A percentile compares a stretch with the other conserved stretches of the same genome.
These are phyloP conservation scores for Phaseolus coccineus DNA, from an alignment of 331 rosid species.

Conservation along the genomic window DNA sequence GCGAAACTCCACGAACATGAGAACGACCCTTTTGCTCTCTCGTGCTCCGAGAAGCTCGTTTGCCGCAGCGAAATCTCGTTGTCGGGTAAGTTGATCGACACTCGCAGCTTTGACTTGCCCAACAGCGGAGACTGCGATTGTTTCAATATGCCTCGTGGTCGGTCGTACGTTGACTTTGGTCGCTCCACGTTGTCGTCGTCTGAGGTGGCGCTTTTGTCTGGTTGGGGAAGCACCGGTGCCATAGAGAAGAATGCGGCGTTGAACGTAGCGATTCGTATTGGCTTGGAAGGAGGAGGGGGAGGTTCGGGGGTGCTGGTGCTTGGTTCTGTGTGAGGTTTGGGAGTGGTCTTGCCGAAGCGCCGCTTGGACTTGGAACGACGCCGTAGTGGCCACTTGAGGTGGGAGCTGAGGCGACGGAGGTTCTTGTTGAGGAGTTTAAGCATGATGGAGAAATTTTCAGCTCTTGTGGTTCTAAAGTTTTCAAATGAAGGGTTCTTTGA, in stretches of 20 bases:
- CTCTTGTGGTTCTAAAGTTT: background rate
- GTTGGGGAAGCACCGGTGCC: constrained; percentile 77
- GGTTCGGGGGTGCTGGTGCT: constrained; percentile 11
- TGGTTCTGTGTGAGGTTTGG: constrained; percentile 43
- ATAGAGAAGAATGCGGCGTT: constrained; percentile 92
- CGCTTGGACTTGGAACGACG: constrained; percentile 56
- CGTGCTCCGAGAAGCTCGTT: constrained; percentile 65
- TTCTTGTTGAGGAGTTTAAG: constrained; percentile 59
- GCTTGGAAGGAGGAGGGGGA: background rate
- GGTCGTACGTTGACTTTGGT: constrained; percentile 58
- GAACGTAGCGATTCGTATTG: constrained; percentile 67
- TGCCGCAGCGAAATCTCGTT: constrained; percentile 86
- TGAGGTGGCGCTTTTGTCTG: constrained; percentile 8
- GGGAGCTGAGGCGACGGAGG: constrained; percentile 66
- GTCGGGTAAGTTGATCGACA: constrained; percentile 88
- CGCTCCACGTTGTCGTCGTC: constrained; percentile 42
- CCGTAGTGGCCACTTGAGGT: constrained; percentile 62
- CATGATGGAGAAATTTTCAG: constrained; percentile 53
- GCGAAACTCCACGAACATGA: constrained; percentile 46
- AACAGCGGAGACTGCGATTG: constrained; percentile 52
- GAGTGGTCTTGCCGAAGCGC: constrained; percentile 43
- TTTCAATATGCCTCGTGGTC: constrained; percentile 81
- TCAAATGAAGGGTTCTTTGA: no score
- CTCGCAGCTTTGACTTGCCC: constrained; percentile 68
- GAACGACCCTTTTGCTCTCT: constrained; percentile 41